phyloP scores from a whole-genome alignment of 352 stramenopile species.

The Pythium vanterpoolii region DNA sequence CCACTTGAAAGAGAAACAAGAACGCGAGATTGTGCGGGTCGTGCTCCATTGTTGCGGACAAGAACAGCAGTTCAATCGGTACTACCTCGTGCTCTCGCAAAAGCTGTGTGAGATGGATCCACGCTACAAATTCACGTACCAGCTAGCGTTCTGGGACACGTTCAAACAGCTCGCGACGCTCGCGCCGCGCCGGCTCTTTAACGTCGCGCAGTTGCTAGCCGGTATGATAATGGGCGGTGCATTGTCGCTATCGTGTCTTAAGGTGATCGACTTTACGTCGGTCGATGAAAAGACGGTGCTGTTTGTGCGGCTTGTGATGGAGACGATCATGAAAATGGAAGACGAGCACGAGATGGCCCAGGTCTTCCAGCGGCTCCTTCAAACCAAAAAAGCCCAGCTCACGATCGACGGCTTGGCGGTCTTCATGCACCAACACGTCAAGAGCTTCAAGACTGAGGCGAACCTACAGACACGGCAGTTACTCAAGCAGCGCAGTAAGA shows the following conservation, averaged over 20 bases:
- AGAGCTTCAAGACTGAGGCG: slow-evolving; percentile 49
- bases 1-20: slow-evolving; percentile 87
- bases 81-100: slow-evolving; percentile 92
- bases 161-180: slow-evolving; percentile 93
- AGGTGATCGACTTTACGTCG: slow-evolving; percentile 92
- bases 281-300: slow-evolving; percentile 83
- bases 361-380: slow-evolving; percentile 70
- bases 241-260: slow-evolving; percentile 85
- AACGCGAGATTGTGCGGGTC: slow-evolving; percentile 94
- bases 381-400: slow-evolving; percentile 76
- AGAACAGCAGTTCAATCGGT: slow-evolving; percentile 93
- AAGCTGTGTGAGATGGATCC: slow-evolving; percentile 93
- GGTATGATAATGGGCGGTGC: slow-evolving; percentile 57
- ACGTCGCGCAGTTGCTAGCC: slow-evolving; percentile 86
- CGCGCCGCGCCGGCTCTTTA: slow-evolving; percentile 85
- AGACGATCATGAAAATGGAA: slow-evolving; percentile 68
- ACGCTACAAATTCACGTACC: slow-evolving; percentile 95
- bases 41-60: slow-evolving; percentile 91
- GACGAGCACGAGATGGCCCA: slow-evolving; percentile 62
- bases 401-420: slow-evolving; percentile 77
- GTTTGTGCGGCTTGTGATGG: slow-evolving; percentile 85
- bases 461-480: slow-evolving; percentile 34
- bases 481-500: slow-evolving; percentile 65
- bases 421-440: slow-evolving; percentile 78
- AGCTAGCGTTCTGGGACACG: slow-evolving; percentile 96